Percentiles rank a stretch among this genome's conserved stretches.
These are phyloP conservation scores for Talaromyces sp. DNA, from an alignment of 2,329 filamentous ascomycete genomes.

Conservation along the genomic window DNA sequence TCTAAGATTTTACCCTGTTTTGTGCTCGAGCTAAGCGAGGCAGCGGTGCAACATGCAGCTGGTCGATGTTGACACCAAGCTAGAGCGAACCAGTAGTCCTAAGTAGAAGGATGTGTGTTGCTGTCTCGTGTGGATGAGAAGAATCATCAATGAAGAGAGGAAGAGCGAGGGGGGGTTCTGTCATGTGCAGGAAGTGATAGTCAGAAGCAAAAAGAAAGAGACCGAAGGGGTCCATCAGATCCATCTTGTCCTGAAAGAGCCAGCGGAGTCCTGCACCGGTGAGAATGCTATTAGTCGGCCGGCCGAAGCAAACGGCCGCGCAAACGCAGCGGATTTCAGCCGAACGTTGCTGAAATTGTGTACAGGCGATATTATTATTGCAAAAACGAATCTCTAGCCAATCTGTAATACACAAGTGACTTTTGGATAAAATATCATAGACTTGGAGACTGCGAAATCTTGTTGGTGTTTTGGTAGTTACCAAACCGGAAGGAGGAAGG, in stretches of 20 bases:
- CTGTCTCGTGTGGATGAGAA: background rate
- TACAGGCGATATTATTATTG: background rate
- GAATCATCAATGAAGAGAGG: background rate
- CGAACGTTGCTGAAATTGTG: background rate
- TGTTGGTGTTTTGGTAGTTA: background rate
- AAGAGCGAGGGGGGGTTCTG: background rate
- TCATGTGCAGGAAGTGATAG: background rate
- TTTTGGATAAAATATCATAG: background rate
- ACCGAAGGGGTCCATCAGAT: background rate
- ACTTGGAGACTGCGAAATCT: background rate
- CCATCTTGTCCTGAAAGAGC: background rate
- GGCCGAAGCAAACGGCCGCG: background rate
- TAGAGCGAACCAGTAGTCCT: background rate
- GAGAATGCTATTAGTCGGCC: background rate
- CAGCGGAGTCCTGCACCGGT: background rate
- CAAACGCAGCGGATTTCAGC: background rate
- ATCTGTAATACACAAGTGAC: background rate
- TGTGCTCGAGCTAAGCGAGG: background rate
- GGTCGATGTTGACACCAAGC: background rate
- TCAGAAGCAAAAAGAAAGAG: background rate
- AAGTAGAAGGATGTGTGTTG: background rate
- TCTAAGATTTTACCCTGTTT: background rate
- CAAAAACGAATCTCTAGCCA: background rate
- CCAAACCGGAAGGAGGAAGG: background rate
- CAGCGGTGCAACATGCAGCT: background rate